Base-by-base conservation (phyloP, 768 basidiomycete genomes). In the Tulasnella sp. region DNA sequence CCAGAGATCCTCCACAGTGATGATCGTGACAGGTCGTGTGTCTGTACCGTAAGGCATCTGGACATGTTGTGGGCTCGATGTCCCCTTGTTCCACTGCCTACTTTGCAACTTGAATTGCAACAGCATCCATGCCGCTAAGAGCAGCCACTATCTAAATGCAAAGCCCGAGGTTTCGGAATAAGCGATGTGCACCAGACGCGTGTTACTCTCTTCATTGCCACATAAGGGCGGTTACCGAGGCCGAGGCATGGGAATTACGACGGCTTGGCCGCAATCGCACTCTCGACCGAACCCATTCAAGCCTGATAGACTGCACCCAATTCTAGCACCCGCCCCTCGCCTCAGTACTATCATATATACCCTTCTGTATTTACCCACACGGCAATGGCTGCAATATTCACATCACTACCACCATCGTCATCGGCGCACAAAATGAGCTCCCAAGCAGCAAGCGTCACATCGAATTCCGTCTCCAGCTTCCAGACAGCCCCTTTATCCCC, bases 401-500 rank as follows among this genome's bases (percentile, higher is more conserved):
- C 52, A 43, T 17, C 5, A 9, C 43, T 42, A 43, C 43, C 55
- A 3, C 26, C 55, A 23, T 42, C 55, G 27, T 27, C 34, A 3
- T 15, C 43, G 42, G 42, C 42, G 32, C 29, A 56, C 34, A 43
- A 27, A 19, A 43, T 43, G n/a, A 56, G 29, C 55, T 44, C 55
- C 21, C 41, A 27, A 19, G 41, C 27, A 47, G 44, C 58, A 50
- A 59, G 58, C 49, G 19, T 59, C 50, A 51, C 27, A 19, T 52
- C 51, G 5, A 52, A 52, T 38, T 52, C 51, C n/a, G 51, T 52
- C 23, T n/a, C 58, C 47, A 50, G 48, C 47, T 59, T 59, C 29
- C 47, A 59, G 58, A 59, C 58, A 3, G 47, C 47, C 50, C 58
- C 58, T 30, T 42, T 59, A 29, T 29, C 58, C 34, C 34, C 58